Conservation (phyloP, 1,139 yeast species). For the Geotrichum carabidarum region DNA sequence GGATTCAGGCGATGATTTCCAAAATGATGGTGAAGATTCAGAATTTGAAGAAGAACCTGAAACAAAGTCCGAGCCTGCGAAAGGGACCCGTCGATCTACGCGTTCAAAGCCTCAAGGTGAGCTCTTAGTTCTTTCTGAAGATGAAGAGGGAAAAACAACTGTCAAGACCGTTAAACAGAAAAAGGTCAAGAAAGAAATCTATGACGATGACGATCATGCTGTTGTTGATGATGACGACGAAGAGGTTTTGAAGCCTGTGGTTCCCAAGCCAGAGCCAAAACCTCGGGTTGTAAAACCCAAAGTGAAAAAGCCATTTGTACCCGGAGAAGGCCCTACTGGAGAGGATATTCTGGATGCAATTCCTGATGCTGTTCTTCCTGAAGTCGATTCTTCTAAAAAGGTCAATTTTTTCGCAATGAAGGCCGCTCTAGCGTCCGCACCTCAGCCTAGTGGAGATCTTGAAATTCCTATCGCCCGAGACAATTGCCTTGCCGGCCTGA, state of each 20-base stretch:
- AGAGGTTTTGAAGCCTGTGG: conserved; percentile 1
- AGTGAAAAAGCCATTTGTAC: neutral
- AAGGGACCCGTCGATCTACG: conserved; percentile 3
- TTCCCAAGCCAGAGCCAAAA: neutral
- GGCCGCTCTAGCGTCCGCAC: conserved; percentile 29
- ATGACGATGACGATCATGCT: conserved; percentile 13
- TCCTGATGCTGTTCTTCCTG: conserved; percentile 67
- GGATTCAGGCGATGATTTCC: conserved; percentile 47
- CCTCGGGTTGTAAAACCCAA: neutral
- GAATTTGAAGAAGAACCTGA: conserved; percentile 2
- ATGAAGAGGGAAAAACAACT: neutral
- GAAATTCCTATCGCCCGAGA: conserved; percentile 75
- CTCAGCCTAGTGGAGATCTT: conserved; percentile 27
- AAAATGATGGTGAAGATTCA: conserved; percentile 45
- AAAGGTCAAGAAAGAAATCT: conserved; percentile 12
- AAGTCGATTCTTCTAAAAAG: conserved; percentile 48
- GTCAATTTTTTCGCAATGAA: conserved; percentile 49
- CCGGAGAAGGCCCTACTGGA: conserved; percentile 39
- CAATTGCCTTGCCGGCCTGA: conserved; percentile 77
- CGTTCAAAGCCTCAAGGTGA: conserved; percentile 18
- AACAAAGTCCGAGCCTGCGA: conserved; percentile 1
- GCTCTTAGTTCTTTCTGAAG: neutral
- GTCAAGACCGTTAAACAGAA: neutral
- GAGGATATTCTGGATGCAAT: conserved; percentile 53
- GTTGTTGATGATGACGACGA: conserved; percentile 5